A percentile compares a stretch with the other conserved stretches of the same genome.
These are phyloP conservation scores for Erucastrum elatum DNA, from an alignment of 345 rosid genomes.

Conservation along the genomic window DNA sequence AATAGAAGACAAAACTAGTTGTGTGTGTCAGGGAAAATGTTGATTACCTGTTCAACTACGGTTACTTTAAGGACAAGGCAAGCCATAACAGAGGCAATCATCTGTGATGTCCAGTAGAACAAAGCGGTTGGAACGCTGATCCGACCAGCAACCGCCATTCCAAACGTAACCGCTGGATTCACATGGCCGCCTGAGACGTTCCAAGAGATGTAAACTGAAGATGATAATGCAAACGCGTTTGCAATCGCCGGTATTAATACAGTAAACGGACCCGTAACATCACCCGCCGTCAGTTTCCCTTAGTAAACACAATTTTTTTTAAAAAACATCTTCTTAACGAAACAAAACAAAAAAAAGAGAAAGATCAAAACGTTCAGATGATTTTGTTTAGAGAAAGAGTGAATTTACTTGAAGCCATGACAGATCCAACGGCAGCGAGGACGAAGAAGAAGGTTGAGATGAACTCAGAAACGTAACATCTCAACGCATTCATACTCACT, in stretches of 20 bases:
- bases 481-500: slow-evolving; percentile 47
- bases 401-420: slow-evolving; percentile 68
- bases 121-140: slow-evolving; percentile 72
- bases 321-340: neutral
- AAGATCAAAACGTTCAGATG: neutral
- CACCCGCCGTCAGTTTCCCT: slow-evolving; percentile 73
- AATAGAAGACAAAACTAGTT: neutral
- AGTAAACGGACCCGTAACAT: slow-evolving; percentile 55
- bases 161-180: slow-evolving; percentile 92
- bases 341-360: neutral
- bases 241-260: slow-evolving; percentile 65
- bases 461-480: slow-evolving; percentile 83
- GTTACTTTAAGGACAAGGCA: slow-evolving; percentile 64
- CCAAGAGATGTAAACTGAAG: slow-evolving; percentile 61
- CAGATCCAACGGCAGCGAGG: slow-evolving; percentile 75
- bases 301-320: neutral
- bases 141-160: slow-evolving; percentile 78
- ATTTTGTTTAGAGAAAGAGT: neutral
- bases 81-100: slow-evolving; percentile 84
- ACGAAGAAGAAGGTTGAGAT: slow-evolving; percentile 90
- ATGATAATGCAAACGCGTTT: slow-evolving; percentile 67
- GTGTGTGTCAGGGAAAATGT: neutral
- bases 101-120: slow-evolving; percentile 81
- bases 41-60: slow-evolving; percentile 56
- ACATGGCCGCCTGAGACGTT: slow-evolving; percentile 83